Evolutionary conservation across 371 early-diverging fungal species (phyloP), one percentile per base, ranked within the genome.

Genomic region (Mucor saturninus): DNA sequence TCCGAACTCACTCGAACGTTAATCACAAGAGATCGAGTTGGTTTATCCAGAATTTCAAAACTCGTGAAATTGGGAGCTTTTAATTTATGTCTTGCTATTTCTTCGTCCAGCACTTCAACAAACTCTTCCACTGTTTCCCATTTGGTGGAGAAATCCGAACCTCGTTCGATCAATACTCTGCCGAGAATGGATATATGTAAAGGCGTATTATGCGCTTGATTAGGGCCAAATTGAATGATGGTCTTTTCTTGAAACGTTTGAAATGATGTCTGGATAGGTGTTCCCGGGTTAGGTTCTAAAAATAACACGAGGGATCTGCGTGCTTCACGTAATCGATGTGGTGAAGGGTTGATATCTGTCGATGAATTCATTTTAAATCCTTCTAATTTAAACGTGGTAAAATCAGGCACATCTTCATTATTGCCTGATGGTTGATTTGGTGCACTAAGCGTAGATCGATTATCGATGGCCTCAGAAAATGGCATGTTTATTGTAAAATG

Each of bases 131-230:
- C 67, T 7, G 59, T 56, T 15, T 64, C 45, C 73, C 73, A 73
- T 46, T 73, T 69, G 1, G 64, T 63, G n/a, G 42, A 39, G n/a
- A 73, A 61, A 26, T 73, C 69, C 5, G 43, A 7, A 5, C 70
- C 64, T 45, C 70, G 40, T 60, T 73, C 67, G 26, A 73, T 73
- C 39, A 69, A 38, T 7, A 67, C 55, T 37, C 67, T 40, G 14
- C 59, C 62, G 15, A 73, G 48, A 42, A 73, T 60, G 6, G 72
- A 62, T 11, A 68, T 49, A 46, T 75, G 72, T 11, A 72, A 56
- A 8, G 59, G 63, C 21, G 65, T 68, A 13, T 62, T 71, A 30
- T 75, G 75, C 9, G 72, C 69, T 43, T 75, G 72, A 50, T 75
- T 75, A 30, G 75, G 75, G 2, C 75, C 75, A 59, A 64, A 69